Percentiles rank a stretch among this genome's conserved stretches.
These are phyloP conservation scores for Heliosperma pusillum DNA, from an alignment of 148 eudicot genomes.

Conservation along the genomic window DNA sequence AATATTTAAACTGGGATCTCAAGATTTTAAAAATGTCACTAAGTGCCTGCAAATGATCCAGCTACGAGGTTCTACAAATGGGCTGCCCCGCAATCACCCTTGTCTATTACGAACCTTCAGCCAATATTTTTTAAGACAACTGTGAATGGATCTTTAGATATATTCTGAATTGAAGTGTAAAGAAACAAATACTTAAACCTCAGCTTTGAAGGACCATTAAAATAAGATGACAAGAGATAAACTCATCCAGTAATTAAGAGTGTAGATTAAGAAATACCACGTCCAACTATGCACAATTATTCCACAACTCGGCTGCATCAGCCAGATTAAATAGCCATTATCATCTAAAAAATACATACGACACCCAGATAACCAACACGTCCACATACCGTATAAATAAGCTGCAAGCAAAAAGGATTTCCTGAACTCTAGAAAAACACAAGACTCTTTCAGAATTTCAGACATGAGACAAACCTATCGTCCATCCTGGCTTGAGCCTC, in stretches of 20 bases:
- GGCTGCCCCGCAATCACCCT: not conserved
- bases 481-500: constrained; percentile 99
- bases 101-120: not conserved
- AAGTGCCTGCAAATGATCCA: not conserved
- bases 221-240: too few relatives aligned
- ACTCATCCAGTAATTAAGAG: too few relatives aligned
- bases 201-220: not conserved
- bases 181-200: not conserved
- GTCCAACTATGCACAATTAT: not conserved
- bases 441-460: not conserved
- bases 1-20: not conserved
- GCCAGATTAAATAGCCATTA: not conserved
- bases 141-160: not conserved
- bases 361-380: not conserved
- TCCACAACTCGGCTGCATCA: not conserved
- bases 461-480: constrained; percentile 59
- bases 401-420: not conserved
- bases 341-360: not conserved
- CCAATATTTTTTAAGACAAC: not conserved
- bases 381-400: not conserved
- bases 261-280: not conserved
- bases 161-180: not conserved
- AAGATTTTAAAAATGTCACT: not conserved
- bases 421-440: not conserved
- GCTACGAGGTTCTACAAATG: not conserved